These are phyloP conservation scores for Wickerhamiella sorbophila DNA, from an alignment of 805 yeast genomes.

Conservation along the genomic window DNA sequence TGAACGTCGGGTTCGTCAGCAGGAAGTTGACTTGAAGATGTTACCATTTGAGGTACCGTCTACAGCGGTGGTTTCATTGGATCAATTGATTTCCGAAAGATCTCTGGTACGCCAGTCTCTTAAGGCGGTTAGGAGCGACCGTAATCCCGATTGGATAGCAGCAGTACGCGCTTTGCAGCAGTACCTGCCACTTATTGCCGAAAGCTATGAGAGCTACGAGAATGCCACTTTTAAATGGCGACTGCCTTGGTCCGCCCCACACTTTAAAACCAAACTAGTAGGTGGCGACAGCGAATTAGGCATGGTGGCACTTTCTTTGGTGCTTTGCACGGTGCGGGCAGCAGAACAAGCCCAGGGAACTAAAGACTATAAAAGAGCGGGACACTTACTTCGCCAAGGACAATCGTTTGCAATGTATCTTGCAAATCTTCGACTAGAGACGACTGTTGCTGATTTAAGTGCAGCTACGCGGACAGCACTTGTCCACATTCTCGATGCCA, in stretches of 20 bases:
- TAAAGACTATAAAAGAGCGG: constrained; percentile 16
- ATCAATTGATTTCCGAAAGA: constrained; percentile 19
- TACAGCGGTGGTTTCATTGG: constrained; percentile 15
- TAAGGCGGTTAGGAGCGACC: constrained; percentile 20
- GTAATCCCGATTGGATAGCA: constrained; percentile 6
- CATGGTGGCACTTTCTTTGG: constrained; percentile 16
- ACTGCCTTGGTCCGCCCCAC: constrained; percentile 10
- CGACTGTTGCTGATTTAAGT: constrained; percentile 16
- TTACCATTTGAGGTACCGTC: constrained; percentile 20
- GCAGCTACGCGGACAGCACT: constrained; percentile 16
- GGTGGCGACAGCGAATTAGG: constrained; percentile 16
- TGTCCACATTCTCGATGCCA: constrained; percentile 16
- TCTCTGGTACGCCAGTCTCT: constrained; percentile 20
- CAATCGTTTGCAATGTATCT: constrained; percentile 17
- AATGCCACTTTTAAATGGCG: constrained; percentile 7
- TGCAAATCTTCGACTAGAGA: constrained; percentile 9
- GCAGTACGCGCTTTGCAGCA: constrained; percentile 8
- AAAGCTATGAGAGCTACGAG: not conserved
- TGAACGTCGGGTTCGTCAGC: not conserved
- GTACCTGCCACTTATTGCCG: not conserved
- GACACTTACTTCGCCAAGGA: constrained; percentile 19
- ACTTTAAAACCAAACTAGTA: constrained; percentile 8
- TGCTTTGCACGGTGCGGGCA: constrained; percentile 11
- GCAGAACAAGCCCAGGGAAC: constrained; percentile 8
- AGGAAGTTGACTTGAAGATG: not conserved